These are phyloP conservation scores for Setaria italica DNA, from an alignment of 202 grass and related monocot species.

Conservation along the genomic window DNA sequence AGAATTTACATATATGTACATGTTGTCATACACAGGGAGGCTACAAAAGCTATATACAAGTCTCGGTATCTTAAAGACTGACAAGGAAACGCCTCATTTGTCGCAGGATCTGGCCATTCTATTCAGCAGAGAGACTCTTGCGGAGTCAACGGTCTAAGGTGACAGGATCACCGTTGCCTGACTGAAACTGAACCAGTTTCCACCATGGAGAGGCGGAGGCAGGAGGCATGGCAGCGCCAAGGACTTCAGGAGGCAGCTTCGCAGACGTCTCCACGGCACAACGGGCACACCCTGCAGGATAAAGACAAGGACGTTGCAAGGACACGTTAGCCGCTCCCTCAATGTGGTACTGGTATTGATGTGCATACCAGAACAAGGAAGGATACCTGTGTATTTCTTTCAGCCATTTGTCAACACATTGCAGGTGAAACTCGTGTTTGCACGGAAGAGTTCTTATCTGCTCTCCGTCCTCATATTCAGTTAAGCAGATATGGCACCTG, in stretches of 20 bases:
- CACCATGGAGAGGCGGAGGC: not conserved
- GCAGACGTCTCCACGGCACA: conserved; percentile 86
- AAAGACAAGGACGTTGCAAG: conserved; percentile 9
- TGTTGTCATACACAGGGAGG: conserved; percentile 11
- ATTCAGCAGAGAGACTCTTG: not conserved
- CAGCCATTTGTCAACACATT: conserved; percentile 96
- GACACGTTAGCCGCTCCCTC: not conserved
- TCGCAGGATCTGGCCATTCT: not conserved
- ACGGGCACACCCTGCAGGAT: conserved; percentile 73
- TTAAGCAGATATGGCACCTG: conserved; percentile 96
- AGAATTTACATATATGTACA: conserved; percentile 53
- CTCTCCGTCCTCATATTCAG: conserved; percentile 91
- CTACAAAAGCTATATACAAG: conserved; percentile 54
- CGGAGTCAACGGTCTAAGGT: not conserved
- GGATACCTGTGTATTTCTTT: conserved; percentile 92
- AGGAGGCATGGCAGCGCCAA: not conserved
- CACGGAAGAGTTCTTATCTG: conserved; percentile 90
- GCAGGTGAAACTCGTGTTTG: conserved; percentile 89
- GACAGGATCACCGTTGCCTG: not conserved
- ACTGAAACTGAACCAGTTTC: not conserved
- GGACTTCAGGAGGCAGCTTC: conserved; percentile 51
- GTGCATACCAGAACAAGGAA: not conserved
- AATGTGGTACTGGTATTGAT: not conserved
- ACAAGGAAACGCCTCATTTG: conserved; percentile 12
- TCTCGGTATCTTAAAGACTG: not conserved